A percentile compares a stretch with the other conserved stretches of the same genome.
Evolutionary conservation across 306 rosid species (phyloP).

Genomic region (Corylus heterophylla): DNA sequence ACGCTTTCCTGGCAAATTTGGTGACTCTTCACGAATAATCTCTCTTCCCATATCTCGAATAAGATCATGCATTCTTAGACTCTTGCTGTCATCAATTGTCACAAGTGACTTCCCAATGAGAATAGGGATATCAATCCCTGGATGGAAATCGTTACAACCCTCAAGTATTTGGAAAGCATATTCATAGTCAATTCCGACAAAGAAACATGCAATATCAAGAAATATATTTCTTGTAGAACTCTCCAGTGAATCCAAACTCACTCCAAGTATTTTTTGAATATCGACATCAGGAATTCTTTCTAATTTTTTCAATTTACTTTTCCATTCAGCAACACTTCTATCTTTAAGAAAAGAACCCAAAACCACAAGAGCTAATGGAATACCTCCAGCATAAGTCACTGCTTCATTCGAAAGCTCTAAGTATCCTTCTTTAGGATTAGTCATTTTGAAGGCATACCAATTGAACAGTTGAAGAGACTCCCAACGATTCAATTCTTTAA

Average conservation of each 20-base stretch:
- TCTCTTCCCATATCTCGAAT: conserved; percentile 46
- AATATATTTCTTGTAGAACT: conserved; percentile 29
- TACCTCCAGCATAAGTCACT: conserved; percentile 28
- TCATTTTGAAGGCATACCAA: conserved; percentile 33
- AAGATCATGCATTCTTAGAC: conserved; percentile 27
- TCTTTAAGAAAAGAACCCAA: conserved; percentile 42
- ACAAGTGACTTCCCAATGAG: conserved; percentile 32
- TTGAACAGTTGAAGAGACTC: conserved; percentile 37
- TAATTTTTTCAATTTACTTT: conserved; percentile 25
- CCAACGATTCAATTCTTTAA: fast-evolving
- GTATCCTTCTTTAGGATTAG: conserved; percentile 4
- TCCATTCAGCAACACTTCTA: conserved; percentile 15
- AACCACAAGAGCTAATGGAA: conserved; percentile 46
- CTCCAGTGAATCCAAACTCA: conserved; percentile 28
- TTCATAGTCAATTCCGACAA: conserved; percentile 26
- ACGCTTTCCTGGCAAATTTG: conserved; percentile 8
- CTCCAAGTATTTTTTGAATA: conserved; percentile 27
- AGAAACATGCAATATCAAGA: conserved; percentile 45
- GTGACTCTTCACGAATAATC: conserved; percentile 21
- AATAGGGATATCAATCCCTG: conserved; percentile 29
- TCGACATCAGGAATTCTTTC: conserved; percentile 16
- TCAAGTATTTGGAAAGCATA: conserved; percentile 24
- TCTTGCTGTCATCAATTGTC: conserved; percentile 3
- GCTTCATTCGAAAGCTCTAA: not conserved
- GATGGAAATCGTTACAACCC: conserved; percentile 34